phyloP scores from a whole-genome alignment of 2,329 filamentous ascomycete genomes.

The Talaromyces islandicus region DNA sequence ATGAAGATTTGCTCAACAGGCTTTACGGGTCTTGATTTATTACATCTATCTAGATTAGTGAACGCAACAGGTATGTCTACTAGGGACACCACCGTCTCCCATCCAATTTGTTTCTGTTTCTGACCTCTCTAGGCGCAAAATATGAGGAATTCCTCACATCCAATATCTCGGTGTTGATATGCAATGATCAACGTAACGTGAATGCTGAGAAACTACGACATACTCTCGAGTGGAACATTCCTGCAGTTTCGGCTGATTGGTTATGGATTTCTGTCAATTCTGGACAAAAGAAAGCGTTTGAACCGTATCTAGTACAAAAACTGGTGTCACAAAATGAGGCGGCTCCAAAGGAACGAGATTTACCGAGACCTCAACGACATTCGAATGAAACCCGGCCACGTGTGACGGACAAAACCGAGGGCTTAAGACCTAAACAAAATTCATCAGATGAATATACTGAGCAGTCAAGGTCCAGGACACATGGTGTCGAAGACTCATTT shows the following conservation, averaged over 20 bases:
- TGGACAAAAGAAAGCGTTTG: slow-evolving; percentile 43
- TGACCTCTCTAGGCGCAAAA: slow-evolving; percentile 52
- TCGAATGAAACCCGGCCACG: not conserved
- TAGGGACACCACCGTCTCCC: not conserved
- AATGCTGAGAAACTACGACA: slow-evolving; percentile 73
- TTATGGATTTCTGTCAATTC: slow-evolving; percentile 70
- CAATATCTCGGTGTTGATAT: slow-evolving; percentile 72
- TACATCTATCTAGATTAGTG: slow-evolving; percentile 75
- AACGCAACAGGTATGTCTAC: slow-evolving; percentile 56
- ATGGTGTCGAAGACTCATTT: not conserved
- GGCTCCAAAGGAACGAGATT: not conserved
- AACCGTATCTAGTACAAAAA: slow-evolving; percentile 33
- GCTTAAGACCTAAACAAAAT: not conserved
- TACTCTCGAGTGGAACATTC: slow-evolving; percentile 68
- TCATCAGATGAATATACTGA: not conserved
- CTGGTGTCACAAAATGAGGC: not conserved
- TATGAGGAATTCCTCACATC: slow-evolving; percentile 74
- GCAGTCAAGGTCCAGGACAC: not conserved
- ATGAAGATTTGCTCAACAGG: slow-evolving; percentile 73
- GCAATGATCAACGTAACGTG: slow-evolving; percentile 46
- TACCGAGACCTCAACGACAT: not conserved
- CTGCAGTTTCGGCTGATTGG: slow-evolving; percentile 78
- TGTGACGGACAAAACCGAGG: not conserved
- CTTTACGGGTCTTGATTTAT: slow-evolving; percentile 75
- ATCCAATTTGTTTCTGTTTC: not conserved